A percentile compares a stretch with the other conserved stretches of the same genome.
phyloP scores from a whole-genome alignment of 371 early-diverging fungal genomes.

The Mortierella sp. region DNA sequence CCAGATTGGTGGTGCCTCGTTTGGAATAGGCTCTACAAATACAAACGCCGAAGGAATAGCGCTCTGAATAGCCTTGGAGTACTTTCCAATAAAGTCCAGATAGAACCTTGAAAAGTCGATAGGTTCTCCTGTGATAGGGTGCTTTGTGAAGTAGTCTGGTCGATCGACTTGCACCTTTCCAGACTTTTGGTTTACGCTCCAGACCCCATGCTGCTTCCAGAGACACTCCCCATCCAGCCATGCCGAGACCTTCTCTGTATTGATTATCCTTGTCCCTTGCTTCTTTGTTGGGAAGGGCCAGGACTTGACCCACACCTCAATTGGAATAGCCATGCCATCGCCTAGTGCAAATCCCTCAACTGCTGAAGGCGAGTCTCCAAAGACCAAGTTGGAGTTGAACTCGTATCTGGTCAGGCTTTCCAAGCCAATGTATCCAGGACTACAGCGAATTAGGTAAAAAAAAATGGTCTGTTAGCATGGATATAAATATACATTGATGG shows the following conservation, averaged over 20 bases:
- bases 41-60: constrained; percentile 69
- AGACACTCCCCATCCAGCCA: constrained; percentile 79
- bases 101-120: constrained; percentile 81
- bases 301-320: constrained; percentile 79
- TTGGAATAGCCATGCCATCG: constrained; percentile 70
- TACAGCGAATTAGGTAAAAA: background rate
- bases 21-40: constrained; percentile 85
- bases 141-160: constrained; percentile 75
- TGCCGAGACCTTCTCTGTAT: constrained; percentile 66
- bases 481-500: background rate
- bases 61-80: constrained; percentile 72
- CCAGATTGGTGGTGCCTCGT: constrained; percentile 80
- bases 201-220: constrained; percentile 86
- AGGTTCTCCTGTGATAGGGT: constrained; percentile 67
- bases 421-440: constrained; percentile 83
- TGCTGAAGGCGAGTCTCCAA: constrained; percentile 79
- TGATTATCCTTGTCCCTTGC: constrained; percentile 69
- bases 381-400: constrained; percentile 74
- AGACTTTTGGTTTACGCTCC: constrained; percentile 68
- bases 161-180: constrained; percentile 69
- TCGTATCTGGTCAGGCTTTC: constrained; percentile 71
- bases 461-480: background rate
- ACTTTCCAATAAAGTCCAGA: constrained; percentile 75
- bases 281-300: constrained; percentile 83
- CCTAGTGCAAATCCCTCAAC: constrained; percentile 83